phyloP scores from a whole-genome alignment of 2,329 filamentous ascomycete species.

The Paracamarosporium sp. region DNA sequence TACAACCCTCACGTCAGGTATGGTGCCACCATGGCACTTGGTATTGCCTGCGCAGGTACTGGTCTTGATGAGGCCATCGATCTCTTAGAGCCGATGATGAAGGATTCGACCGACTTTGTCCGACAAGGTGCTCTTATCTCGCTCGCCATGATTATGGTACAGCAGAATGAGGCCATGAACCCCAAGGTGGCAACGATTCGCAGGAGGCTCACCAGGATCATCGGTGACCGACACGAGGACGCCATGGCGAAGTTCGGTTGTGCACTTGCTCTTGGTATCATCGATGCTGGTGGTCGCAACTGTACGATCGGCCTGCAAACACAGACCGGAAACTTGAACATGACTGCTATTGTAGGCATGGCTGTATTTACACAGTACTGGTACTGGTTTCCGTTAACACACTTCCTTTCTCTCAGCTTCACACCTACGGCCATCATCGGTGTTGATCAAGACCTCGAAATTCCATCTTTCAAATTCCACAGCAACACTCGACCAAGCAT shows the following conservation, averaged over 20 bases:
- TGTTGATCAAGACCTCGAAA: constrained; percentile 90
- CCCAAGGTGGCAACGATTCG: constrained; percentile 91
- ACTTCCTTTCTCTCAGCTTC: constrained; percentile 95
- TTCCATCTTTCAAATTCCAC: constrained; percentile 94
- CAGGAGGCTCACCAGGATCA: constrained; percentile 92
- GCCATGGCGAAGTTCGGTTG: constrained; percentile 99
- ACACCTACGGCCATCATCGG: constrained; percentile 96
- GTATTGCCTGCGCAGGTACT: constrained; percentile 96
- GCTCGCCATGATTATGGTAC: constrained; percentile 97
- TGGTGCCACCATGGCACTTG: constrained; percentile 96
- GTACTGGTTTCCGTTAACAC: constrained; percentile 99
- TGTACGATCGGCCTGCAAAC: constrained; percentile 98
- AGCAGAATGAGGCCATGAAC: constrained; percentile 99
- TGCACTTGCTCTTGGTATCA: constrained; percentile 92
- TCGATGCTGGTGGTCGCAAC: constrained; percentile 96
- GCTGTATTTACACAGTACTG: constrained; percentile 99
- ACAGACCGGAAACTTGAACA: constrained; percentile 97
- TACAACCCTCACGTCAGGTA: constrained; percentile 99
- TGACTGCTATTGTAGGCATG: constrained; percentile 97
- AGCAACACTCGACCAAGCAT: constrained; percentile 92
- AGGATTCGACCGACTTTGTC: constrained; percentile 98
- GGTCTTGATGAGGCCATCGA: constrained; percentile 96
- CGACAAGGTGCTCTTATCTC: constrained; percentile 94
- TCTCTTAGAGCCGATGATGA: constrained; percentile 97
- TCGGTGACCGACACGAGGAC: constrained; percentile 94